phyloP scores from a whole-genome alignment of 2,329 filamentous ascomycete genomes.

The Thelonectria olida region DNA sequence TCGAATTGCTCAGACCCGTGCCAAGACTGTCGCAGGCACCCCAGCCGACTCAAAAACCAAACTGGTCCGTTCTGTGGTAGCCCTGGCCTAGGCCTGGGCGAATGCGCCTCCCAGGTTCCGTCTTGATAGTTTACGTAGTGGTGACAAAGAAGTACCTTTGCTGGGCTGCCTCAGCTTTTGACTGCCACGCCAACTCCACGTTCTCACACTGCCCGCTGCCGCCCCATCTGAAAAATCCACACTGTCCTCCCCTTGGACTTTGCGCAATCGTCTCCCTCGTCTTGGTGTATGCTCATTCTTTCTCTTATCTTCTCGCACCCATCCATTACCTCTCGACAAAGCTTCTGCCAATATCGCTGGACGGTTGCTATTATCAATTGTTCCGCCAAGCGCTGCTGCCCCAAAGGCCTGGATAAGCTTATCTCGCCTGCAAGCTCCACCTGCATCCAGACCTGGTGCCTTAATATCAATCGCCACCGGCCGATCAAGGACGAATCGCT shows the following conservation, averaged over 20 bases:
- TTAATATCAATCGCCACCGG: conserved; percentile 29
- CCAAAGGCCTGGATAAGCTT: conserved; percentile 11
- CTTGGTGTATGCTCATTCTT: not conserved
- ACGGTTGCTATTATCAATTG: not conserved
- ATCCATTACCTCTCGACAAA: not conserved
- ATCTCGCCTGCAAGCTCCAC: conserved; percentile 7
- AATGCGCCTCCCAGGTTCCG: not conserved
- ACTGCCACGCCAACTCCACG: not conserved
- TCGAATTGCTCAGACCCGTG: not conserved
- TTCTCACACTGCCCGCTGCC: conserved; percentile 6
- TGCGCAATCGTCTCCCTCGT: conserved; percentile 4
- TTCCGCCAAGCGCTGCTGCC: not conserved
- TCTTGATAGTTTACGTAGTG: not conserved
- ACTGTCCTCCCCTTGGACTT: conserved; percentile 5
- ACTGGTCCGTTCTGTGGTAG: not conserved
- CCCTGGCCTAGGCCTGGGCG: not conserved
- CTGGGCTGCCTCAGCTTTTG: not conserved
- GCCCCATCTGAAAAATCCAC: conserved; percentile 21
- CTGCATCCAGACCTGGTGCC: conserved; percentile 24
- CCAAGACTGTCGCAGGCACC: not conserved
- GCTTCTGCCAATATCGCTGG: not conserved
- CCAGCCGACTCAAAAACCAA: not conserved
- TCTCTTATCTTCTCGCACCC: not conserved
- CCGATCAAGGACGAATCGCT: conserved; percentile 15
- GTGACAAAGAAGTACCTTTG: not conserved